Evolutionary conservation across 768 basidiomycete species (phyloP).

Genomic region (Termitomyces sp.): DNA sequence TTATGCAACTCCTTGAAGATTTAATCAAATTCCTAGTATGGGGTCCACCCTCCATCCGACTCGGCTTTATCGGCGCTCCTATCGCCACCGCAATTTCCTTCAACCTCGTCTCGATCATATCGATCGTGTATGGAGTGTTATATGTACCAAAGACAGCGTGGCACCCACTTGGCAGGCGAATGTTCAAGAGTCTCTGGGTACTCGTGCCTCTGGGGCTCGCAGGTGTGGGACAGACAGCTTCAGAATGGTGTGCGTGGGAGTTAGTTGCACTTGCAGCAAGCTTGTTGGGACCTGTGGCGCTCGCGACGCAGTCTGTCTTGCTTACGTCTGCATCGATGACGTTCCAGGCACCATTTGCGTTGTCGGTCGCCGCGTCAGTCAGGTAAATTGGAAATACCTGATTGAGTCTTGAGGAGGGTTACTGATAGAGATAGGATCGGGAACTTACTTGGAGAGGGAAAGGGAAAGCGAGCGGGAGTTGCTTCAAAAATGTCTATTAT

Average conservation of each 20-base stretch:
- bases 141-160: constrained; percentile 72
- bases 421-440: constrained; percentile 53
- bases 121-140: constrained; percentile 57
- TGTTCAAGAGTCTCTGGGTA: constrained; percentile 64
- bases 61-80: constrained; percentile 92
- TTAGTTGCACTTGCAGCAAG: constrained; percentile 58
- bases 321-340: constrained; percentile 69
- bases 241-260: constrained; percentile 99
- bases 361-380: constrained; percentile 82
- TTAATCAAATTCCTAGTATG: constrained; percentile 44
- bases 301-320: constrained; percentile 89
- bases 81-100: constrained; percentile 85
- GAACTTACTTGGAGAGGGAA: constrained; percentile 80
- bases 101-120: constrained; percentile 71
- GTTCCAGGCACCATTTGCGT: constrained; percentile 79
- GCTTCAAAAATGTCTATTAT: constrained; percentile 61
- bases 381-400: constrained; percentile 39
- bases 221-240: constrained; percentile 81
- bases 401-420: neutral
- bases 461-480: constrained; percentile 66
- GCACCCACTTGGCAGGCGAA: constrained; percentile 63
- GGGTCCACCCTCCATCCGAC: constrained; percentile 72
- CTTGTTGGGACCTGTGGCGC: constrained; percentile 65
- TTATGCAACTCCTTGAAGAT: neutral
- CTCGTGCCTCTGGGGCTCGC: constrained; percentile 75